These are phyloP conservation scores for Xylaria scruposa DNA, from an alignment of 495 filamentous ascomycete species.

Conservation along the genomic window DNA sequence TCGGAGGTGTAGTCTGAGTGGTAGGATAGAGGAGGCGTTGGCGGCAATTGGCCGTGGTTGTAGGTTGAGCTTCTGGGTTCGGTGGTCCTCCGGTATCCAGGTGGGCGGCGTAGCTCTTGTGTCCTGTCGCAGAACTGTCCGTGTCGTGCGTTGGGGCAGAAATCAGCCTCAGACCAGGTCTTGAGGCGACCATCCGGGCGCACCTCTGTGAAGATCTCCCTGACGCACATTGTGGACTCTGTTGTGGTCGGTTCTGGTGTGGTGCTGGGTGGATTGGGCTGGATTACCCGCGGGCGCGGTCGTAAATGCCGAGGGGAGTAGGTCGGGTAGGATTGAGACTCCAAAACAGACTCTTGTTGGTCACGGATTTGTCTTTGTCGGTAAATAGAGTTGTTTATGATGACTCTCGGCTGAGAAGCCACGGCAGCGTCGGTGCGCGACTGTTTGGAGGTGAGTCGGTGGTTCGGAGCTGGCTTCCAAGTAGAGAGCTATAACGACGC, in stretches of 20 bases:
- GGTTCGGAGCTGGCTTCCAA: slow-evolving; percentile 28
- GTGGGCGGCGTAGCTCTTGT: slow-evolving; percentile 27
- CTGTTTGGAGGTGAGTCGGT: slow-evolving; percentile 50
- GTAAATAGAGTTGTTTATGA: slow-evolving; percentile 42
- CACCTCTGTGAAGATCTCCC: slow-evolving; percentile 42
- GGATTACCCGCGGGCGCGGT: slow-evolving; percentile 29
- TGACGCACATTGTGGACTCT: slow-evolving; percentile 51
- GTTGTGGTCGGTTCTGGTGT: slow-evolving; percentile 35
- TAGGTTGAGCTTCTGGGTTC: slow-evolving; percentile 37
- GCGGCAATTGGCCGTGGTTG: slow-evolving; percentile 37
- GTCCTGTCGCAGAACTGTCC: slow-evolving; percentile 31
- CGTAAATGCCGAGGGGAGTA: slow-evolving; percentile 29
- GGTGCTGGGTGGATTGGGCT: slow-evolving; percentile 37
- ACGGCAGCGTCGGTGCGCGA: slow-evolving; percentile 46
- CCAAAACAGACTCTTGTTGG: slow-evolving; percentile 28
- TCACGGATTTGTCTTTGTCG: slow-evolving; percentile 32
- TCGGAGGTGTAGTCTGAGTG: slow-evolving; percentile 50
- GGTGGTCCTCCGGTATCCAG: slow-evolving; percentile 29
- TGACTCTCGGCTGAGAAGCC: slow-evolving; percentile 36
- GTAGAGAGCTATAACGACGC: not conserved
- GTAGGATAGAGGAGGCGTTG: slow-evolving; percentile 47
- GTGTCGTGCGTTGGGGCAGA: slow-evolving; percentile 29
- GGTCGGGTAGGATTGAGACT: slow-evolving; percentile 16
- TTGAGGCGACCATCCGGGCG: slow-evolving; percentile 34
- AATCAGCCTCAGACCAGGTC: slow-evolving; percentile 15